A percentile compares a stretch with the other conserved stretches of the same genome.
Evolutionary conservation across 352 stramenopile species (phyloP).

Genomic region (Phytophthora hybrid): DNA sequence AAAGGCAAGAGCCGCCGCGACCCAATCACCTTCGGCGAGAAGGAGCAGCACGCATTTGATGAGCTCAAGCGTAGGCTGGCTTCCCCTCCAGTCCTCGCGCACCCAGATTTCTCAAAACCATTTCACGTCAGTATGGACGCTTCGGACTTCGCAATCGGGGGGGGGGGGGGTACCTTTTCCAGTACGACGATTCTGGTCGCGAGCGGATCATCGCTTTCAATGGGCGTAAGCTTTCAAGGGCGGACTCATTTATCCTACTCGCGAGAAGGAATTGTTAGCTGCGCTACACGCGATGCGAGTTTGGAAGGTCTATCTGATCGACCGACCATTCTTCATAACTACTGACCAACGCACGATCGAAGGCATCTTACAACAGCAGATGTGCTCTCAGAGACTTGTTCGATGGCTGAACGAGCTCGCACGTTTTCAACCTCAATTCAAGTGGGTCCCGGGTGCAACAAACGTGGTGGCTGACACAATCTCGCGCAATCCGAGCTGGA

Average conservation of each 20-base stretch:
- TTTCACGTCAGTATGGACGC: slow-evolving; percentile 15
- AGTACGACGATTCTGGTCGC: background rate
- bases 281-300: slow-evolving; percentile 3
- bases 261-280: slow-evolving; percentile 8
- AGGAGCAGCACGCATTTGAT: background rate
- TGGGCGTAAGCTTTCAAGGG: background rate
- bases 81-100: slow-evolving; percentile 2
- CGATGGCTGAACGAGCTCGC: slow-evolving; percentile 11
- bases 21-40: background rate
- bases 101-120: slow-evolving; percentile 10
- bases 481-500: slow-evolving; percentile 12
- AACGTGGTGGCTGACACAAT: slow-evolving; percentile 17
- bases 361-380: slow-evolving; percentile 4
- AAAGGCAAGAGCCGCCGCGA: slow-evolving; percentile 4
- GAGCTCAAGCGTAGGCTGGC: background rate
- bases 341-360: background rate
- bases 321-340: slow-evolving; percentile 9
- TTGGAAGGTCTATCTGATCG: slow-evolving; percentile 10
- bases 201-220: slow-evolving; percentile 1
- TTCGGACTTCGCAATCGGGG: slow-evolving; percentile 7
- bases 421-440: slow-evolving; percentile 13
- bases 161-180: slow-evolving; percentile 4
- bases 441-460: background rate
- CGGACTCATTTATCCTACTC: slow-evolving; percentile 6
- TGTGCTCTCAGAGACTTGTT: slow-evolving; percentile 1